phyloP scores from a whole-genome alignment of 2,329 filamentous ascomycete species.

The Colletotrichum truncatum region DNA sequence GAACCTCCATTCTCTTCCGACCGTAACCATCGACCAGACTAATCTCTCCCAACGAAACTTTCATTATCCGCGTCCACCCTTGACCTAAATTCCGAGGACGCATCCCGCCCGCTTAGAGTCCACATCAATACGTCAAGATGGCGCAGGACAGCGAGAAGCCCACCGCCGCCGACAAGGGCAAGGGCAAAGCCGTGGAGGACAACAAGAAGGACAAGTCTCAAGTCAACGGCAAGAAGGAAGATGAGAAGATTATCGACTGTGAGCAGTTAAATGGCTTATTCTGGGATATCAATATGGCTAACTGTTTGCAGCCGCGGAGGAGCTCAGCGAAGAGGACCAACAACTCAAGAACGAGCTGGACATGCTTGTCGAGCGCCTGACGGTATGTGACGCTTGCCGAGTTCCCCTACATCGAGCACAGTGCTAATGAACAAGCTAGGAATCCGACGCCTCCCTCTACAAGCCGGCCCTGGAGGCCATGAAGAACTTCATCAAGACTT shows the following conservation, averaged over 20 bases:
- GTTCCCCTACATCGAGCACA: neutral
- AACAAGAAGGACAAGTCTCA: slow-evolving; percentile 75
- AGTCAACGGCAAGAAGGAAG: slow-evolving; percentile 81
- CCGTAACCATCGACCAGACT: slow-evolving; percentile 7
- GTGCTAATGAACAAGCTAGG: slow-evolving; percentile 58
- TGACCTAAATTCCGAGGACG: slow-evolving; percentile 16
- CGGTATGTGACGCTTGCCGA: slow-evolving; percentile 60
- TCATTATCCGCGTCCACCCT: slow-evolving; percentile 7
- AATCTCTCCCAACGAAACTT: slow-evolving; percentile 13
- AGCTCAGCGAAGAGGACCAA: slow-evolving; percentile 97
- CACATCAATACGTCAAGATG: slow-evolving; percentile 66
- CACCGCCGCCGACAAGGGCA: slow-evolving; percentile 91
- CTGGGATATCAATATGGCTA: slow-evolving; percentile 39
- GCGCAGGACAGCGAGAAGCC: slow-evolving; percentile 91
- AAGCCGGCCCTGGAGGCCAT: slow-evolving; percentile 93
- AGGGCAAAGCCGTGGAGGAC: slow-evolving; percentile 86
- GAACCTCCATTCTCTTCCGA: slow-evolving; percentile 1
- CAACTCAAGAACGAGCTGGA: slow-evolving; percentile 98
- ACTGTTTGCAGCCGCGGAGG: slow-evolving; percentile 68
- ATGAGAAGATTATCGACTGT: slow-evolving; percentile 64
- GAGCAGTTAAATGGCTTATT: slow-evolving; percentile 13
- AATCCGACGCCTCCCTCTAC: slow-evolving; percentile 87
- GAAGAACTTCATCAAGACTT: slow-evolving; percentile 99
- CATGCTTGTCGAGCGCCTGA: slow-evolving; percentile 95
- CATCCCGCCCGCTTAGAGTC: slow-evolving; percentile 38